A percentile compares a stretch with the other conserved stretches of the same genome.
These are phyloP conservation scores for Xylaria sp. DNA, from an alignment of 495 filamentous ascomycete genomes.

Conservation along the genomic window DNA sequence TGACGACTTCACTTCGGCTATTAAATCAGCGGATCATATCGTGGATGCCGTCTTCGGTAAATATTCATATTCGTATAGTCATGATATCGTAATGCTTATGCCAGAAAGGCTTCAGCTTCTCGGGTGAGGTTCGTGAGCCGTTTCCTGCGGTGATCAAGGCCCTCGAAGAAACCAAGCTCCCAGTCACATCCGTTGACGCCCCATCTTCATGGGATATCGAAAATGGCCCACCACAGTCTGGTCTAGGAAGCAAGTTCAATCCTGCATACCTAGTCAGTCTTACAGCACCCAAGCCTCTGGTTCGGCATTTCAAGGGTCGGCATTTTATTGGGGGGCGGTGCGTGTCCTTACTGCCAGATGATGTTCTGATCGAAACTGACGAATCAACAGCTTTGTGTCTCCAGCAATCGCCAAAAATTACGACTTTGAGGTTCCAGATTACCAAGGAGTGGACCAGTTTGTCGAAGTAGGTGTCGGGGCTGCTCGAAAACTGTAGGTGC, in stretches of 20 bases:
- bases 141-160: slow-evolving; percentile 82
- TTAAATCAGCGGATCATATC: slow-evolving; percentile 75
- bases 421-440: slow-evolving; percentile 79
- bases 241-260: slow-evolving; percentile 80
- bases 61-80: slow-evolving; percentile 30
- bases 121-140: slow-evolving; percentile 88
- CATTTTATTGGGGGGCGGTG: slow-evolving; percentile 88
- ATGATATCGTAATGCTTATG: slow-evolving; percentile 31
- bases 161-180: slow-evolving; percentile 71
- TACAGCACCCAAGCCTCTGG: slow-evolving; percentile 94
- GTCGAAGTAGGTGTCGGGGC: slow-evolving; percentile 73
- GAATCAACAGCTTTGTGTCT: slow-evolving; percentile 71
- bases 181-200: slow-evolving; percentile 88
- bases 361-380: slow-evolving; percentile 31
- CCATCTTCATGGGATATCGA: slow-evolving; percentile 95
- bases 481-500: slow-evolving; percentile 58
- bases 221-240: slow-evolving; percentile 76
- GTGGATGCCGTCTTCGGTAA: slow-evolving; percentile 93
- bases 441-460: slow-evolving; percentile 89
- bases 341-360: slow-evolving; percentile 30
- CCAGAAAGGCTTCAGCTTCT: slow-evolving; percentile 81
- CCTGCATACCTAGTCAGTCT: slow-evolving; percentile 82
- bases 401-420: slow-evolving; percentile 85
- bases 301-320: slow-evolving; percentile 79
- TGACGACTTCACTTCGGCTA: slow-evolving; percentile 72